Percentiles rank a stretch among this genome's conserved stretches.
phyloP scores from a whole-genome alignment of 2,329 filamentous ascomycete genomes.

The Daldinia eschscholtzii region DNA sequence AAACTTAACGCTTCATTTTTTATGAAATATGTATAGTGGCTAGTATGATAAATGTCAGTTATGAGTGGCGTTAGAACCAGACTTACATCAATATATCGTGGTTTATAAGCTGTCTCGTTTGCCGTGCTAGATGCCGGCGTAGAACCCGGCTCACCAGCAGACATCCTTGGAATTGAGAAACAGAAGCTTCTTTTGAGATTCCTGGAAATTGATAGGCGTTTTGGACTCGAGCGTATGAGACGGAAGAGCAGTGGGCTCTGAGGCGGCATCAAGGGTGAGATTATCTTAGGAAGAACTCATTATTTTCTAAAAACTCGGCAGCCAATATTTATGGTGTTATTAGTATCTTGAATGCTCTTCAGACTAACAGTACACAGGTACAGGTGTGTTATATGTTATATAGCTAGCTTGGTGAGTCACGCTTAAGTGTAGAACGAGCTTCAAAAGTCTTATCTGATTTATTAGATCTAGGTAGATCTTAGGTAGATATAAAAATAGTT shows the following conservation, averaged over 20 bases:
- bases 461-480: not conserved
- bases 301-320: not conserved
- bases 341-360: not conserved
- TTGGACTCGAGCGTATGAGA: constrained; percentile 27
- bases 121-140: constrained; percentile 34
- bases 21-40: not conserved
- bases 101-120: constrained; percentile 54
- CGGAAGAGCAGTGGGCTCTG: constrained; percentile 31
- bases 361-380: not conserved
- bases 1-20: not conserved
- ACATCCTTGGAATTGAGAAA: constrained; percentile 45
- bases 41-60: not conserved
- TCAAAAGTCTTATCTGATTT: constrained; percentile 1
- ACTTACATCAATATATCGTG: constrained; percentile 73
- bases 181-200: constrained; percentile 35
- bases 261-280: constrained; percentile 34
- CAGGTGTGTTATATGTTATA: not conserved
- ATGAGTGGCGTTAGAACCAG: not conserved
- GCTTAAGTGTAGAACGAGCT: constrained; percentile 8
- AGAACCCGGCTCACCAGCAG: constrained; percentile 42
- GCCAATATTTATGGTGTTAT: not conserved
- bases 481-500: constrained; percentile 17
- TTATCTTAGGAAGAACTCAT: constrained; percentile 24
- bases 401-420: constrained; percentile 27
- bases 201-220: constrained; percentile 14